Base-by-base conservation (phyloP, 1,139 yeast species). In the Yamadazyma aaseri region DNA sequence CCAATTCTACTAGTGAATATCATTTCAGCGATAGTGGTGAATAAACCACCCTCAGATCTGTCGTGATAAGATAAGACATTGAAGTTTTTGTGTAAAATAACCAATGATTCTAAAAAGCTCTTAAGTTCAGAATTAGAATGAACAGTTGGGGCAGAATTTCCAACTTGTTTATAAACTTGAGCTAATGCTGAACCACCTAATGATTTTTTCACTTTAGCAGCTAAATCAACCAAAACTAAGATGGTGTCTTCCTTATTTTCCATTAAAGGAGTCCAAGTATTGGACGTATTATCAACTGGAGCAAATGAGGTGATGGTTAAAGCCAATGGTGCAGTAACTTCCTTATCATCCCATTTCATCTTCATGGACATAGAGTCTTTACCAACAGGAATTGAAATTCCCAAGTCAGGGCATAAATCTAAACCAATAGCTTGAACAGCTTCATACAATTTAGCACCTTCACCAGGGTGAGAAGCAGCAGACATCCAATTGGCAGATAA, bases 401-500 rank as follows among this genome's bases (percentile, higher is more conserved):
- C 97, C 45, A 94, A 74, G 40, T 78, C 92, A 21, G 98, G 97
- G 64, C 98, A 94, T 52, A 94, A 73, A 48, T 89, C 97, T 55
- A 90, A 60, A 48, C 97, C 97, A 53, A 94, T 81, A 4, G 98
- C 97, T 63, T 89, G 92, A 32, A 94, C 98, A 29, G 97, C 98
- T 58, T 90, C 96, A 56, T 92, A 94, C 45, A 94, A 73, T 46
- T 89, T 92, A 29, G 95, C 77, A 38, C 98, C 98, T 63, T 94
- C 98, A 55, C 98, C 97, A 13, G 80, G 81, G 50, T 90, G 96
- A 29, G 94, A 75, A 23, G 98, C 96, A 35, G 98, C 92, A 11
- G 97, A 82, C 99, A 94, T 94, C 99, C 99, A 94, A 69, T 94
- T 94, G 34, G 99, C 99, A 38, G 96, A 86, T 41, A 94, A 68